A percentile compares a stretch with the other conserved stretches of the same genome.
phyloP scores from a whole-genome alignment of 2,329 filamentous ascomycete species.

The Colletotrichum falcatum region DNA sequence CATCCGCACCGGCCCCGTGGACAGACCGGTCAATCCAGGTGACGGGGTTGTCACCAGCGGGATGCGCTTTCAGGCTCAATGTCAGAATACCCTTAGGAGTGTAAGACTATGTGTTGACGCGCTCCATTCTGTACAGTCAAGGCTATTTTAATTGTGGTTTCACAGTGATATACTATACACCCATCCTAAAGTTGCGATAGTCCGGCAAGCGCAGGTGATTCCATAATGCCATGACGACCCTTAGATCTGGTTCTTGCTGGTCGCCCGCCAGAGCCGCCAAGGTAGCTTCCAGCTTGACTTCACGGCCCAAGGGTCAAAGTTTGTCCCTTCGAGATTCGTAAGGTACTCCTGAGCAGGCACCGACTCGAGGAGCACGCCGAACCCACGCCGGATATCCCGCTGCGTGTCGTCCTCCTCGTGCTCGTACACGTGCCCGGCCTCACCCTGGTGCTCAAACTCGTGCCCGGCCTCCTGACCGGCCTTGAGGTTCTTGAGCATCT shows the following conservation, averaged over 20 bases:
- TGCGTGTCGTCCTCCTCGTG: slow-evolving; percentile 52
- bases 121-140: background rate
- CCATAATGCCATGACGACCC: background rate
- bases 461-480: slow-evolving; percentile 82
- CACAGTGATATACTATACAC: slow-evolving; percentile 31
- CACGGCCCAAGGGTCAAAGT: slow-evolving; percentile 85
- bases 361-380: slow-evolving; percentile 84
- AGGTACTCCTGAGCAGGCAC: slow-evolving; percentile 84
- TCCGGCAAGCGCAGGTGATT: too few relatives aligned
- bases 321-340: slow-evolving; percentile 77
- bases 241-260: slow-evolving; percentile 63
- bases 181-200: background rate
- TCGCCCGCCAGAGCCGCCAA: slow-evolving; percentile 74
- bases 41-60: slow-evolving; percentile 19
- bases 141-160: slow-evolving; percentile 1
- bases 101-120: slow-evolving; percentile 1
- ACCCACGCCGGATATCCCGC: slow-evolving; percentile 68
- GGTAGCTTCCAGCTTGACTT: slow-evolving; percentile 84
- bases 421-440: slow-evolving; percentile 73
- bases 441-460: slow-evolving; percentile 87
- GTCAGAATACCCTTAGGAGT: background rate
- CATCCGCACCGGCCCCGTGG: slow-evolving; percentile 27
- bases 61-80: background rate
- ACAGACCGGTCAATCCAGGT: slow-evolving; percentile 24
- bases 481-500: slow-evolving; percentile 87